Percentiles rank a stretch among this genome's conserved stretches.
Evolutionary conservation across 2,329 filamentous ascomycete species (phyloP).

Genomic region (Nemania sp.): DNA sequence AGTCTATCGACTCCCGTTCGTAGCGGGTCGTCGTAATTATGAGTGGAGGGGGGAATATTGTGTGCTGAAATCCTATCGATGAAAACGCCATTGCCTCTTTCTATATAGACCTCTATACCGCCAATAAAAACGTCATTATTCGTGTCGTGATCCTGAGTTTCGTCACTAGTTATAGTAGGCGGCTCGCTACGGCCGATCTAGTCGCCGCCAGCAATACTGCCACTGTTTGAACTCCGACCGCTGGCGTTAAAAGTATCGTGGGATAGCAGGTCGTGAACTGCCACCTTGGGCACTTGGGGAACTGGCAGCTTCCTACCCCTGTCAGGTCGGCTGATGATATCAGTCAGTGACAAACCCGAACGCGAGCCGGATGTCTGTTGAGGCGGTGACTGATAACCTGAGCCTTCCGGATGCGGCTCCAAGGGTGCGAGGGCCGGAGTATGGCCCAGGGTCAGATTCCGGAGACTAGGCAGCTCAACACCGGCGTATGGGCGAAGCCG

Average conservation of each 20-base stretch:
- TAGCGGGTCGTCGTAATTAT: conserved; percentile 27
- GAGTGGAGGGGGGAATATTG: conserved; percentile 23
- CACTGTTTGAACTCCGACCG: conserved; percentile 75
- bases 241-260: conserved; percentile 68
- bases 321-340: conserved; percentile 90
- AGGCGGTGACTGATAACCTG: conserved; percentile 47
- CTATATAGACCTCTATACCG: conserved; percentile 38
- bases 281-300: conserved; percentile 86
- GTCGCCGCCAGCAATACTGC: conserved; percentile 75
- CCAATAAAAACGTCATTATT: conserved; percentile 37
- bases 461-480: conserved; percentile 84
- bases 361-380: conserved; percentile 40
- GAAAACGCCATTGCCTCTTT: conserved; percentile 36
- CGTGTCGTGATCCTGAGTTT: conserved; percentile 31
- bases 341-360: conserved; percentile 78
- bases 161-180: conserved; percentile 6
- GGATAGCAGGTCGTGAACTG: conserved; percentile 79
- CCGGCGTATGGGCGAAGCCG: conserved; percentile 79
- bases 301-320: conserved; percentile 88
- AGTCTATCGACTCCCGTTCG: conserved; percentile 24
- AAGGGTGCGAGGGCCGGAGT: conserved; percentile 62
- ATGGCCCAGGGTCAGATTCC: conserved; percentile 61
- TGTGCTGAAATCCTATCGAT: conserved; percentile 25
- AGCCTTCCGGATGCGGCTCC: conserved; percentile 58
- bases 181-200: conserved; percentile 59